These are phyloP conservation scores for Medicago truncatula DNA, from an alignment of 306 rosid species.

Conservation along the genomic window DNA sequence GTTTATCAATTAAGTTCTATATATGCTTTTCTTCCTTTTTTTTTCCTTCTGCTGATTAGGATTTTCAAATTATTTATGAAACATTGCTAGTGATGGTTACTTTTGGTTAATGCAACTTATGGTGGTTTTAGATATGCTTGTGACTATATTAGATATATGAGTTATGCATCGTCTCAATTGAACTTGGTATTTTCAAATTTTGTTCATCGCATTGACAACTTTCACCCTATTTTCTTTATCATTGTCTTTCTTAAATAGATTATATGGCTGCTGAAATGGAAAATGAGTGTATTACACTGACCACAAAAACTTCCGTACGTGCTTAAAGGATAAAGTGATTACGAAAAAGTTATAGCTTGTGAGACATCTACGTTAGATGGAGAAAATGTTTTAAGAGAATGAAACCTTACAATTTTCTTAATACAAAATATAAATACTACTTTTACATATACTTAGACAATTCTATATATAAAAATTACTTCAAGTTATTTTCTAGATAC, in stretches of 20 bases:
- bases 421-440: neutral
- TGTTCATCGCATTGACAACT: neutral
- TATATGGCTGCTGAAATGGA: neutral
- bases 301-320: too few species aligned
- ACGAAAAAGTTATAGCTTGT: too few species aligned
- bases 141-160: conserved; percentile 9
- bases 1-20: conserved; percentile 40
- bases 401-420: too few species aligned
- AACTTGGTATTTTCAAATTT: neutral
- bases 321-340: too few species aligned
- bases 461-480: neutral
- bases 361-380: too few species aligned
- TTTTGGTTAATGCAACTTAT: neutral
- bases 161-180: neutral
- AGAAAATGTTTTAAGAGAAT: too few species aligned
- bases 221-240: neutral
- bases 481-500: too few species aligned
- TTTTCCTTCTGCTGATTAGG: too few species aligned
- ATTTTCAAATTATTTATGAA: too few species aligned
- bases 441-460: neutral
- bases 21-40: neutral
- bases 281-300: neutral
- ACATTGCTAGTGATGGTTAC: too few species aligned
- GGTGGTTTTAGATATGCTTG: neutral
- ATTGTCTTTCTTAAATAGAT: neutral